phyloP scores from a whole-genome alignment of 345 rosid species.

The Eucalyptus paniculata region DNA sequence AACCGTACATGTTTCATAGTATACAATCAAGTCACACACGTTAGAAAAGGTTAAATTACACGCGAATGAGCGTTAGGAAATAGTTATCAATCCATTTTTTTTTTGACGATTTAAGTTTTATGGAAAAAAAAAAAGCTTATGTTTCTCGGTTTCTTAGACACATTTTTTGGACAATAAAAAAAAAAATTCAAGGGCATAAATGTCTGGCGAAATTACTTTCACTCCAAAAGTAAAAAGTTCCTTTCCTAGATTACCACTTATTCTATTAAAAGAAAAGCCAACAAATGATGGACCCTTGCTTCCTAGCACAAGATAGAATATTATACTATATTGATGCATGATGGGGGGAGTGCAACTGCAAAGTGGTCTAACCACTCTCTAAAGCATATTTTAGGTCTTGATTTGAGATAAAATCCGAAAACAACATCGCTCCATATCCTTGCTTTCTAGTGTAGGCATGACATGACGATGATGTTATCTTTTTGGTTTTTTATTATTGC shows the following conservation, averaged over 20 bases:
- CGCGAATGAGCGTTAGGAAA: not conserved
- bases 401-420: not conserved
- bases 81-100: accelerated
- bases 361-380: not conserved
- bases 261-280: not conserved
- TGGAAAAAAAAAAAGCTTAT: not conserved
- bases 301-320: not conserved
- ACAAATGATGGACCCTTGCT: not conserved
- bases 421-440: not conserved
- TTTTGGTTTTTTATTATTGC: not conserved
- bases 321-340: not conserved
- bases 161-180: not conserved
- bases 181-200: not conserved
- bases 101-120: not conserved
- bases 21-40: not conserved
- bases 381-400: not conserved
- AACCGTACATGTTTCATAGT: not conserved
- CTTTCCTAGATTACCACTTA: not conserved
- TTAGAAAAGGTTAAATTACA: not conserved
- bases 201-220: not conserved
- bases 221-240: not conserved
- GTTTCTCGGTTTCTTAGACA: not conserved
- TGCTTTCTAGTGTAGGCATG: not conserved
- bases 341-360: not conserved
- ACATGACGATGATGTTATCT: not conserved